Percentiles rank a stretch among this genome's conserved stretches.
phyloP scores from a whole-genome alignment of 805 yeast species.

The Metschnikowia vanudenii region DNA sequence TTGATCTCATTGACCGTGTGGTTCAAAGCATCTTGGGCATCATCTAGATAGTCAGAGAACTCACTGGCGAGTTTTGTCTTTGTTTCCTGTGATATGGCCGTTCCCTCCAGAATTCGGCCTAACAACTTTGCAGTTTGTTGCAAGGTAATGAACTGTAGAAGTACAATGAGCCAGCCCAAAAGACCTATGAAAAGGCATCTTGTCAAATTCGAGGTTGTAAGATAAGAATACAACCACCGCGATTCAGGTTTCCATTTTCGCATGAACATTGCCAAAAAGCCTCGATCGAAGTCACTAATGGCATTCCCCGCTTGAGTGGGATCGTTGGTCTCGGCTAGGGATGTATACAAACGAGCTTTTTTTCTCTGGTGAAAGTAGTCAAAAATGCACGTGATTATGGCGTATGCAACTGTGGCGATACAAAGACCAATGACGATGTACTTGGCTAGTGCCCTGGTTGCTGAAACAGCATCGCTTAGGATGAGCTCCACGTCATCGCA shows the following conservation, averaged over 20 bases:
- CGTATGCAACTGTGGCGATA: constrained; percentile 6
- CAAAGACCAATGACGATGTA: constrained; percentile 9
- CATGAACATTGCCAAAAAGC: constrained; percentile 9
- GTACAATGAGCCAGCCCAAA: constrained; percentile 11
- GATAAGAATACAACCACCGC: constrained; percentile 13
- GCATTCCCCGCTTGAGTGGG: constrained; percentile 13
- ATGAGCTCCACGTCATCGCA: constrained; percentile 5
- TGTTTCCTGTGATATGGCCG: background rate
- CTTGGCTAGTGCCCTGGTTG: background rate
- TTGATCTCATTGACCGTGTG: constrained; percentile 55
- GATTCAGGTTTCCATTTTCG: constrained; percentile 2
- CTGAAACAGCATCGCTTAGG: constrained; percentile 1
- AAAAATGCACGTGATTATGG: constrained; percentile 3
- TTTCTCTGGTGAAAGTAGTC: constrained; percentile 4
- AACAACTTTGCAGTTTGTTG: constrained; percentile 3
- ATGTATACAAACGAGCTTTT: constrained; percentile 2
- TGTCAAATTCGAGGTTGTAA: constrained; percentile 6
- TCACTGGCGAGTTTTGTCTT: constrained; percentile 1
- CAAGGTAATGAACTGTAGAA: constrained; percentile 13
- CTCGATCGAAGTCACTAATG: constrained; percentile 9
- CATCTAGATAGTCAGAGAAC: constrained; percentile 4
- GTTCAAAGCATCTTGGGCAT: constrained; percentile 26
- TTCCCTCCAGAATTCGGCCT: background rate
- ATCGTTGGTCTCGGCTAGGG: constrained; percentile 3
- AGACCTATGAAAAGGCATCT: constrained; percentile 11